Base-by-base conservation (phyloP, 257 asterid species). In the Ligustrum vulgare region DNA sequence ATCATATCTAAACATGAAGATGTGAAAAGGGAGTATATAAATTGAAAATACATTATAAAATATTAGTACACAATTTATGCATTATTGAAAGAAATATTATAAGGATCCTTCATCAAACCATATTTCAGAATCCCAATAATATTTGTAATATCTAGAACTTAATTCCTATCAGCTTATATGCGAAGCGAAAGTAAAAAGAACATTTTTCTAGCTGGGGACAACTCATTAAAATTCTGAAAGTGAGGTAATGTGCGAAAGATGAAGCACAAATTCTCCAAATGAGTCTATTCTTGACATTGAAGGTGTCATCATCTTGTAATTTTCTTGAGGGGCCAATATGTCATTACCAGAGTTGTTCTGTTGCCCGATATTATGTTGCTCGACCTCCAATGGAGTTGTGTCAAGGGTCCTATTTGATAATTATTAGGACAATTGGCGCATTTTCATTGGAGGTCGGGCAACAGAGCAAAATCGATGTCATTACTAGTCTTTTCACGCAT, bases 211-310 rank as follows among this genome's bases (percentile, higher is more conserved):
- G 83, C 35, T 75, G 39, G 80, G 84, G 63, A 88, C 88, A 70
- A 81, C 85, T 62, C 49, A 79, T 35, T 84, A 81, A 25, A 85
- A 80, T 47, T 77, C 85, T 0, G 91, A 89, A 67, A 92, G 87
- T 54, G 98, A 90, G 62, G 96, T 79, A 43, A 90, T 88, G 4
- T 87, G 91, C 9, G 98, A 97, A 41, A 94, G 97, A 54, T 88
- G 86, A 72, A 81, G 79, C 69, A 88, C 85, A 83, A 92, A 78
- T 70, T 94, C 97, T 1, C 87, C 85, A 0, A 89, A 85, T 1
- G 97, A 90, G 77, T 90, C 97, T 74, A 62, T 85, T 77, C 97
- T 87, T 11, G 90, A 45, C 73, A 90, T 74, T 62, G 77, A 58
- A 23, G 89, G 79, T 54, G 80, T 65, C 80, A 9, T 1, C 20